Base-by-base conservation (phyloP, 148 eudicot species). In the Selenicereus undatus region DNA sequence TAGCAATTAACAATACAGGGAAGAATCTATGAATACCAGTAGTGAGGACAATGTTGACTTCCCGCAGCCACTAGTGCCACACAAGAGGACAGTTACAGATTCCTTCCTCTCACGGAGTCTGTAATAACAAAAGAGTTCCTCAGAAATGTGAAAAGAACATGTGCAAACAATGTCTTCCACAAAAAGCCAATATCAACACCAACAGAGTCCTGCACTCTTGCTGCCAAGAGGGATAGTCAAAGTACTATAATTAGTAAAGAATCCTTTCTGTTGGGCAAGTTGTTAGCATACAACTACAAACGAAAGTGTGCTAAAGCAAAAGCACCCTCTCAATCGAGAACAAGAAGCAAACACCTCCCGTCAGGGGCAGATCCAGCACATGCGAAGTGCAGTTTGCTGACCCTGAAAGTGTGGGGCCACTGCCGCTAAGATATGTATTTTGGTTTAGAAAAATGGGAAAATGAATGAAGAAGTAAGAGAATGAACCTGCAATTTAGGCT, bases 21-120 rank as follows among this genome's bases (percentile, higher is more conserved):
- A 27, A 45, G 26, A 76, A 71, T 50, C 68, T 70, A 65, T n/a
- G 51, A 13, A 78, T 91, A 95, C 97, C 97, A 95, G 89, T 77
- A 95, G 88, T 26, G 98, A 95, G 70, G 98, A 95, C 90, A 95
- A 86, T 18, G 98, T 95, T 70, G 98, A 95, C 83, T 95, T 95
- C 36, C 98, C 98, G 74, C 98, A 95, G 86, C 98, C 98, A 84
- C 98, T 95, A 42, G 98, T 95, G 51, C 97, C 98, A 87, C 98
- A 95, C 81, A 93, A 84, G 77, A 95, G 80, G 84, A 95, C 93
- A 30, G 98, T 91, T 71, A 95, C 80, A 64, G 98, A 95, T 88
- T 93, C 98, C 91, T 93, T 95, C 88, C 93, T 89, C 82, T 95
- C 97, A 29, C 96, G 88, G 69, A 93, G 88, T 85, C 98, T 95